Conservation (phyloP, 2,329 filamentous ascomycete genomes). For the Fusarium nygamai region DNA sequence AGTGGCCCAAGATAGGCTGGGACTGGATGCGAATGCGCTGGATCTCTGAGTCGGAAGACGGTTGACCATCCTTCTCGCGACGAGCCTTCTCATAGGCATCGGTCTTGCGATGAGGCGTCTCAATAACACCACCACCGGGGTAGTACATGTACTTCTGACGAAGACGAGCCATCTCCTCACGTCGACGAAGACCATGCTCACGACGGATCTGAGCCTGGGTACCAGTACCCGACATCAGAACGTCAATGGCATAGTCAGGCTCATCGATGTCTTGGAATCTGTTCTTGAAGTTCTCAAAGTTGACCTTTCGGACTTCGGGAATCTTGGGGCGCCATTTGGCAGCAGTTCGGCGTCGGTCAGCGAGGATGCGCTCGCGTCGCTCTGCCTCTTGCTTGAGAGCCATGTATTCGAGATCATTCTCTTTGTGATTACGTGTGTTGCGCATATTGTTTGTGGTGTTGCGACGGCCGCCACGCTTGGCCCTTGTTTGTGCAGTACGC, state of each 20-base stretch:
- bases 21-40: slow-evolving; percentile 55
- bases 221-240: slow-evolving; percentile 49
- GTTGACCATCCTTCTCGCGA: slow-evolving; percentile 40
- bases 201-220: slow-evolving; percentile 52
- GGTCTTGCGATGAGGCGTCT: slow-evolving; percentile 7
- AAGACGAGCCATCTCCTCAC: slow-evolving; percentile 49
- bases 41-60: slow-evolving; percentile 42
- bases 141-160: slow-evolving; percentile 46
- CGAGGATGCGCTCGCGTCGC: slow-evolving; percentile 50
- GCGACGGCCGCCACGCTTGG: slow-evolving; percentile 19
- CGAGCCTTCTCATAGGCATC: slow-evolving; percentile 33
- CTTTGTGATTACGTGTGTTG: slow-evolving; percentile 29
- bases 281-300: slow-evolving; percentile 58
- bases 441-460: neutral
- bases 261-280: slow-evolving; percentile 49
- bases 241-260: slow-evolving; percentile 53
- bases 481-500: slow-evolving; percentile 15
- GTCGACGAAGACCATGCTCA: slow-evolving; percentile 49
- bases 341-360: slow-evolving; percentile 48
- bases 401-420: slow-evolving; percentile 44
- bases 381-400: slow-evolving; percentile 50
- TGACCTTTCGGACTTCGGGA: slow-evolving; percentile 52
- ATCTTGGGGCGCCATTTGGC: slow-evolving; percentile 55
- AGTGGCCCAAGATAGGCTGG: slow-evolving; percentile 51
- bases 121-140: neutral